These are phyloP conservation scores for Thuidium tamariscinum DNA, from an alignment of 225 moss, liverwort and hornwort species.

Conservation along the genomic window DNA sequence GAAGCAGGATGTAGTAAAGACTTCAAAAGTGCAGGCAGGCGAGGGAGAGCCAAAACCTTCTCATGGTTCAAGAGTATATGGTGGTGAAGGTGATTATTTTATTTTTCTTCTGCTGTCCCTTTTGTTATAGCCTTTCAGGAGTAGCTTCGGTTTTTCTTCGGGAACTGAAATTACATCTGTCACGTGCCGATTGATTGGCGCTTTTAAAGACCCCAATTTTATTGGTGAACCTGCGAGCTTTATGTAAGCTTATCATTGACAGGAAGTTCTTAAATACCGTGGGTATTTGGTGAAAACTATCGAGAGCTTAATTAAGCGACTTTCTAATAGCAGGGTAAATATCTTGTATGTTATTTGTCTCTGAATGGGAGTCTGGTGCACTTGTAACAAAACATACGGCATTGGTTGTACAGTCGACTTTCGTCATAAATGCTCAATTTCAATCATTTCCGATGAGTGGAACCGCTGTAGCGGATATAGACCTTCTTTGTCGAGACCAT, in stretches of 20 bases:
- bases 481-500: neutral
- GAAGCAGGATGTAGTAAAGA: conserved; percentile 24
- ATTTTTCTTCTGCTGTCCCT: neutral
- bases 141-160: neutral
- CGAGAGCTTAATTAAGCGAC: neutral
- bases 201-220: neutral
- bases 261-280: neutral
- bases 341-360: neutral
- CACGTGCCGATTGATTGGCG: neutral
- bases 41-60: conserved; percentile 12
- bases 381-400: neutral
- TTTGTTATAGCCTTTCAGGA: neutral
- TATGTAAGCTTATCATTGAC: neutral
- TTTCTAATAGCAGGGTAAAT: neutral
- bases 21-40: neutral
- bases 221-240: neutral
- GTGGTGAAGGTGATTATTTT: conserved; percentile 36
- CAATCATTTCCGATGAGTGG: neutral
- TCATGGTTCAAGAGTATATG: conserved; percentile 28
- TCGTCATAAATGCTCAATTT: neutral
- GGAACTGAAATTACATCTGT: neutral
- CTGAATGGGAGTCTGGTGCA: neutral
- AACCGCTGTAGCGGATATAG: neutral
- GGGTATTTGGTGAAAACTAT: neutral
- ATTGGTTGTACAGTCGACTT: neutral